Evolutionary conservation across 495 filamentous ascomycete genomes (phyloP).

Genomic region (Aspergillus campestris): DNA sequence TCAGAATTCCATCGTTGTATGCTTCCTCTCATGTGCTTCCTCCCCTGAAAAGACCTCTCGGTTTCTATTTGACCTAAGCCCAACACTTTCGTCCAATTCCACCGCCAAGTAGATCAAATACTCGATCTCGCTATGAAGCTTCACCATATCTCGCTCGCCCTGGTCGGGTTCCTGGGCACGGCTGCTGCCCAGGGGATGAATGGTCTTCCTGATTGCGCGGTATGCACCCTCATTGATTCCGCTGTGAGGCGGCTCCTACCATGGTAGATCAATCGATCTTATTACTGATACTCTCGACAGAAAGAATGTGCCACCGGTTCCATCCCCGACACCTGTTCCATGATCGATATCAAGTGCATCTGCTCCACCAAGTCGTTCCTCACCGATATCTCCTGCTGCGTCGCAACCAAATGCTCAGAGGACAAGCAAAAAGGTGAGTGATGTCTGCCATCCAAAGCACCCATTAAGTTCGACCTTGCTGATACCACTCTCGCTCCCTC

Average conservation of each 20-base stretch:
- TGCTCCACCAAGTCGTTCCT: constrained; percentile 55
- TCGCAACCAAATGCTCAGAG: constrained; percentile 43
- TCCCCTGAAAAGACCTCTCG: too few species aligned
- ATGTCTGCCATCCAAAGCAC: background rate
- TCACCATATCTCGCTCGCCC: constrained; percentile 18
- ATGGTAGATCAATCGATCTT: too few species aligned
- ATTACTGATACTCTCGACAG: constrained; percentile 21
- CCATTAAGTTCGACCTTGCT: background rate
- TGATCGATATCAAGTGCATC: constrained; percentile 56
- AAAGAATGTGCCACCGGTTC: constrained; percentile 42
- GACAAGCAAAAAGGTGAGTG: constrained; percentile 49
- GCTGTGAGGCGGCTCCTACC: too few species aligned
- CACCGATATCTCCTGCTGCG: constrained; percentile 55
- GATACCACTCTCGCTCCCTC: background rate
- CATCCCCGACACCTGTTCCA: constrained; percentile 44
- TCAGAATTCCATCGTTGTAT: too few species aligned
- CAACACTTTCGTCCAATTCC: background rate
- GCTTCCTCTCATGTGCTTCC: too few species aligned
- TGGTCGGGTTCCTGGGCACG: constrained; percentile 23
- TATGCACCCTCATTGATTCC: constrained; percentile 9
- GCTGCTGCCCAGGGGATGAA: constrained; percentile 33
- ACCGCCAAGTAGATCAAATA: background rate
- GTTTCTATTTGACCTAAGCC: background rate
- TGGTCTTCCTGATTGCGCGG: constrained; percentile 44
- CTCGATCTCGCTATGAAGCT: constrained; percentile 30